A percentile compares a stretch with the other conserved stretches of the same genome.
Conservation (phyloP, 2,329 filamentous ascomycete species). For the Xylariaceae sp. region DNA sequence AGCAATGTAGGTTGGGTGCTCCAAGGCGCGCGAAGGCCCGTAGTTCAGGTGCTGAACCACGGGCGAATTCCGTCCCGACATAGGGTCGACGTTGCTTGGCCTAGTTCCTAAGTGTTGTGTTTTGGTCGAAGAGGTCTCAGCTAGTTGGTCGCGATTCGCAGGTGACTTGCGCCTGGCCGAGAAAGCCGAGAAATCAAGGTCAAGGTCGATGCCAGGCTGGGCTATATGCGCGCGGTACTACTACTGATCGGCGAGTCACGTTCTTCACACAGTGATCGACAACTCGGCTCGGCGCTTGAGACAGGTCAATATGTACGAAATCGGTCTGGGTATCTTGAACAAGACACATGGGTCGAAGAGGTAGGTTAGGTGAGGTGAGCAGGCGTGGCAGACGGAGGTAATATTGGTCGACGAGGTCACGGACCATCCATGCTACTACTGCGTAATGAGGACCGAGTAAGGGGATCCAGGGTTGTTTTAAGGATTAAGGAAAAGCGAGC, state of each 20-base stretch:
- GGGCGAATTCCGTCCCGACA: conserved; percentile 15
- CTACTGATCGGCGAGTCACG: neutral
- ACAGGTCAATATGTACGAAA: conserved; percentile 2
- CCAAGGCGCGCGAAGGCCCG: conserved; percentile 7
- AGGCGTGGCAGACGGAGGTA: conserved; percentile 1
- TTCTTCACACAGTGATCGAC: neutral
- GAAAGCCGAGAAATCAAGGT: neutral
- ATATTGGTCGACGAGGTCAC: conserved; percentile 7
- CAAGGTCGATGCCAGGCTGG: neutral
- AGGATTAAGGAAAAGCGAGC: neutral
- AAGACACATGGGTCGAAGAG: conserved; percentile 1
- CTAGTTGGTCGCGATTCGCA: neutral
- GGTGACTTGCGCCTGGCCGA: neutral
- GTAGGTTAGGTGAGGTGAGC: neutral
- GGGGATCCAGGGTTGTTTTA: neutral
- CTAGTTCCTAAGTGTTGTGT: neutral
- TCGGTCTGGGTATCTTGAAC: neutral
- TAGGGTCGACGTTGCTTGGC: neutral
- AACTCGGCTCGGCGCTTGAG: neutral
- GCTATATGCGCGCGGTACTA: neutral
- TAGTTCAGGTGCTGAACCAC: conserved; percentile 9
- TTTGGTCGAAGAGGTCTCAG: neutral
- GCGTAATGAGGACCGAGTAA: neutral
- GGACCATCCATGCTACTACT: conserved; percentile 16
- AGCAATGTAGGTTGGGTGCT: conserved; percentile 13